Conservation (phyloP, 768 basidiomycete species). For the Mycena metata region DNA sequence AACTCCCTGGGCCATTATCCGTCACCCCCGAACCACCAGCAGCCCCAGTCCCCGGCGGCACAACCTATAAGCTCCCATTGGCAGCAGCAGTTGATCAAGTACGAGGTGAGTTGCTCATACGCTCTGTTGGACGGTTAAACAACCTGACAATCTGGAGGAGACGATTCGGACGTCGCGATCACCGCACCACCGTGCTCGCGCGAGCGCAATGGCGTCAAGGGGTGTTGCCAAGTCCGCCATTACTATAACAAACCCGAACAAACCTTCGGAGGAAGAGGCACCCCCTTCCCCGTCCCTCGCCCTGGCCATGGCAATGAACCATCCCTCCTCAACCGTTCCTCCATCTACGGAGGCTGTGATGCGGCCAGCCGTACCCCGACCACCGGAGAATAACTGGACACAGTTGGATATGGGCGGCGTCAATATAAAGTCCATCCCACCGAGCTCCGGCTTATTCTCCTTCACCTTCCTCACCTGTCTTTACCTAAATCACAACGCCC, state of each 20-base stretch:
- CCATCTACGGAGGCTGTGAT: conserved; percentile 75
- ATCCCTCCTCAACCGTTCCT: conserved; percentile 83
- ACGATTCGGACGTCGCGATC: conserved; percentile 88
- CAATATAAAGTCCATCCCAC: conserved; percentile 90
- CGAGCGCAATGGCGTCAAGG: conserved; percentile 94
- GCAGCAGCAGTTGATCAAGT: conserved; percentile 95
- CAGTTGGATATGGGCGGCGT: conserved; percentile 98
- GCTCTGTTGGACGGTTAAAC: conserved; percentile 36
- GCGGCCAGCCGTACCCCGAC: conserved; percentile 72
- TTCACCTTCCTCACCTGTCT: conserved; percentile 96
- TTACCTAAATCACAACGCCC: conserved; percentile 95
- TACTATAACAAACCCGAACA: conserved; percentile 93
- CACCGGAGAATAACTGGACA: conserved; percentile 86
- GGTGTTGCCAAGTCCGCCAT: conserved; percentile 90
- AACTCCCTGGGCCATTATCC: conserved; percentile 84
- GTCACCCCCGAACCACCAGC: conserved; percentile 80
- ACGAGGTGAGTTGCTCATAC: conserved; percentile 74
- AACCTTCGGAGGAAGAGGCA: conserved; percentile 56
- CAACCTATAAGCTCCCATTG: conserved; percentile 87
- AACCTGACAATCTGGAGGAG: conserved; percentile 55
- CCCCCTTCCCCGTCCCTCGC: conserved; percentile 50
- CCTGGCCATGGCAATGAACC: conserved; percentile 58
- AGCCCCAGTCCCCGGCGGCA: conserved; percentile 63
- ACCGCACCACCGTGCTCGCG: conserved; percentile 94
- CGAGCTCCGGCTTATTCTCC: conserved; percentile 78